Conservation (phyloP, 2,329 filamentous ascomycete species). For the Teratosphaeriaceae sp. region DNA sequence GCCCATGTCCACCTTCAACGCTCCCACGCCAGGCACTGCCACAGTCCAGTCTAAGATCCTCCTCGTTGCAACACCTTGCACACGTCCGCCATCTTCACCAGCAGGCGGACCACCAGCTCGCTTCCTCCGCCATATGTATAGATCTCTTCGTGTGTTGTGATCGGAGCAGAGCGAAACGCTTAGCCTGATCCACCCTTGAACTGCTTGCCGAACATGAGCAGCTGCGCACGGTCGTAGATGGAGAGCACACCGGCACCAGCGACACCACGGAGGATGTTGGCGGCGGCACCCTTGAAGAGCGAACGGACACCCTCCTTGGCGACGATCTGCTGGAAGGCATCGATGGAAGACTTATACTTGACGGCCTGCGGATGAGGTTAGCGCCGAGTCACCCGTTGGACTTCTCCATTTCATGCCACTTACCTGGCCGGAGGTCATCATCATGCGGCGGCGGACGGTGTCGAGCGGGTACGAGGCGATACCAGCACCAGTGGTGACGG, state of each 20-base stretch:
- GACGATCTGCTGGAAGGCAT: conserved; percentile 93
- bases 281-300: conserved; percentile 99
- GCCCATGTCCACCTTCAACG: conserved; percentile 6
- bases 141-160: conserved; percentile 11
- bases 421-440: conserved; percentile 88
- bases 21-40: conserved; percentile 3
- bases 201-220: conserved; percentile 99
- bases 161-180: conserved; percentile 18
- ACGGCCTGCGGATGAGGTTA: conserved; percentile 63
- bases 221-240: conserved; percentile 99
- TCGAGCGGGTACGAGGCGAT: conserved; percentile 99
- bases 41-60: conserved; percentile 17
- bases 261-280: conserved; percentile 99
- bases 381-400: too few relatives aligned
- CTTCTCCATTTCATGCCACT: conserved; percentile 30
- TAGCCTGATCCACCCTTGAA: conserved; percentile 76
- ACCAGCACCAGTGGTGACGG: conserved; percentile 99
- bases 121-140: conserved; percentile 6
- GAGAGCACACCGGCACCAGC: conserved; percentile 99
- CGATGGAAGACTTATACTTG: conserved; percentile 97
- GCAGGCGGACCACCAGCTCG: conserved; percentile 22
- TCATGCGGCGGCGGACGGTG: conserved; percentile 99
- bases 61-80: conserved; percentile 5
- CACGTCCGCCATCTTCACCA: conserved; percentile 25
- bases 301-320: conserved; percentile 97